Evolutionary conservation across 768 basidiomycete species (phyloP).

Genomic region (Leccinum pellstonianum): DNA sequence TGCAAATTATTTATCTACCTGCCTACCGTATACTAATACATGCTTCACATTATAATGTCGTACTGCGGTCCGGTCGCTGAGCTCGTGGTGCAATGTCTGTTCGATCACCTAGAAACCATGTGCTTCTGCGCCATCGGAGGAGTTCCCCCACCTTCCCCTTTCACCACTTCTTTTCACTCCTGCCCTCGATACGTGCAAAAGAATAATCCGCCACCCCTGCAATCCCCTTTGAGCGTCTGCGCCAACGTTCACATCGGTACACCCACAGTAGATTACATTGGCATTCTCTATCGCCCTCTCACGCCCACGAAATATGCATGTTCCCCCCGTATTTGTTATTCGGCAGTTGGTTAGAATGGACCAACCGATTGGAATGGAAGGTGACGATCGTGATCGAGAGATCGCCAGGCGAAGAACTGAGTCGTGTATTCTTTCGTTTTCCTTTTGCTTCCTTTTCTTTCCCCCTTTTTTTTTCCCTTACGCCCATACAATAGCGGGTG

Average conservation of each 20-base stretch:
- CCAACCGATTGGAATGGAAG: background rate
- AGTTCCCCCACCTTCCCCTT: background rate
- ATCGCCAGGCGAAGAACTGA: constrained; percentile 6
- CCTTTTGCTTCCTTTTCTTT: background rate
- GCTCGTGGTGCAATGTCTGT: background rate
- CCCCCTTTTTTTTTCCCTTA: too few relatives aligned
- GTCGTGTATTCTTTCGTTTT: background rate
- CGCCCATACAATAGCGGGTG: too few relatives aligned
- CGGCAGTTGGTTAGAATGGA: background rate
- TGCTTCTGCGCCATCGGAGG: background rate
- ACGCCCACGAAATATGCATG: background rate
- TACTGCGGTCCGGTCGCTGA: constrained; percentile 17
- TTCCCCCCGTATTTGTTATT: background rate
- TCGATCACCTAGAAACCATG: constrained; percentile 7
- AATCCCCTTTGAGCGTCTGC: background rate
- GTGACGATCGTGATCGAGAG: constrained; percentile 21
- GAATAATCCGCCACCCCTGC: background rate
- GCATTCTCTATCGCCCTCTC: background rate
- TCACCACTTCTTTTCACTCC: background rate
- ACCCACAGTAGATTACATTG: background rate
- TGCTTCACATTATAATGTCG: constrained; percentile 9
- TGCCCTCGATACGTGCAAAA: constrained; percentile 4
- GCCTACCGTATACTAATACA: constrained; percentile 15
- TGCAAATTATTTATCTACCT: constrained; percentile 26
- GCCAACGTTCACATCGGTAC: background rate